These are phyloP conservation scores for Tulasnella sp. DNA, from an alignment of 768 basidiomycete species.

Conservation along the genomic window DNA sequence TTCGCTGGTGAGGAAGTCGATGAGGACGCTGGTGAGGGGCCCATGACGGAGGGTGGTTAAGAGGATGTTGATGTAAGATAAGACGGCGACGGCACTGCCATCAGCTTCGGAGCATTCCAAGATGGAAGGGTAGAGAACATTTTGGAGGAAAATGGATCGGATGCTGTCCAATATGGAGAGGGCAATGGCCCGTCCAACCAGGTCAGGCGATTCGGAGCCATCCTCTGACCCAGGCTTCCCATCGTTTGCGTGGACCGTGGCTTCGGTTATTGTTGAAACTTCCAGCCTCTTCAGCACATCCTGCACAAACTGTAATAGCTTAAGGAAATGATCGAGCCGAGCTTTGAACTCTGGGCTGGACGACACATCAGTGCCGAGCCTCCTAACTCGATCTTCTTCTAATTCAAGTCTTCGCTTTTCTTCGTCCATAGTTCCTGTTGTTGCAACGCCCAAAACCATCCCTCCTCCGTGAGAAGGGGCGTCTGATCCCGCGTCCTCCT, in stretches of 20 bases:
- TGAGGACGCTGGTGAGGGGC: constrained; percentile 63
- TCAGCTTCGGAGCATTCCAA: constrained; percentile 88
- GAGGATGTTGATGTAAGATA: constrained; percentile 92
- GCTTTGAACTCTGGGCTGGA: constrained; percentile 68
- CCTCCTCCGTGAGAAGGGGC: constrained; percentile 36
- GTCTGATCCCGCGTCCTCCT: constrained; percentile 31
- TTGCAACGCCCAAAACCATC: constrained; percentile 62
- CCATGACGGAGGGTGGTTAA: constrained; percentile 64
- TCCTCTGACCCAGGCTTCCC: constrained; percentile 47
- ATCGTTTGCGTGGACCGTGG: not conserved
- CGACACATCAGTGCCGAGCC: constrained; percentile 73
- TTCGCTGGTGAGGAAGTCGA: constrained; percentile 79
- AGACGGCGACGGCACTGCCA: constrained; percentile 93
- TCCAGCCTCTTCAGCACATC: constrained; percentile 67
- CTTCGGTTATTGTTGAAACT: not conserved
- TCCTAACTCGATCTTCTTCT: constrained; percentile 48
- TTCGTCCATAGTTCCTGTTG: constrained; percentile 47
- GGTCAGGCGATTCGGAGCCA: constrained; percentile 48
- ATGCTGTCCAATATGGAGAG: constrained; percentile 80
- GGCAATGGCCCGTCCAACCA: constrained; percentile 75
- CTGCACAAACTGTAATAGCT: constrained; percentile 85
- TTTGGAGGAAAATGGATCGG: constrained; percentile 82
- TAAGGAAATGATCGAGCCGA: constrained; percentile 84
- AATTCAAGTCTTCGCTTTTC: constrained; percentile 50
- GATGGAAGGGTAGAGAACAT: constrained; percentile 87